Conservation (phyloP, 2,329 filamentous ascomycete genomes). For the Diaporthe vexans region DNA sequence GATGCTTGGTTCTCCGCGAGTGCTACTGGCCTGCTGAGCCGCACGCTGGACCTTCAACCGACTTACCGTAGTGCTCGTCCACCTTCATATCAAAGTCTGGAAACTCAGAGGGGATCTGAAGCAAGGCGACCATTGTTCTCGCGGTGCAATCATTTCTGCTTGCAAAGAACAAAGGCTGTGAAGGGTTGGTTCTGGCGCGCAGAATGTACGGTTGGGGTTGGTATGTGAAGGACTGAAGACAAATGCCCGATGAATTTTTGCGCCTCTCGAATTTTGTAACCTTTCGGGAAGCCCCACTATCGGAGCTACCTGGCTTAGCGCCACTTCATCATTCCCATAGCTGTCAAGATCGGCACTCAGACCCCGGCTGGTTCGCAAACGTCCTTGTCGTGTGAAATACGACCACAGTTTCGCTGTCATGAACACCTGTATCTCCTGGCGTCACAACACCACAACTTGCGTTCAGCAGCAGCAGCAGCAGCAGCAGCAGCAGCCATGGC, state of each 20-base stretch:
- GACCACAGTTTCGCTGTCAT: neutral
- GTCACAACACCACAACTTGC: constrained; percentile 7
- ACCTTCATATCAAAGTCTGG: constrained; percentile 13
- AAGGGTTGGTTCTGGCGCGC: neutral
- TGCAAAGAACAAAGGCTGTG: too few relatives aligned
- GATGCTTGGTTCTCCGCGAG: neutral
- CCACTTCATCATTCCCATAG: neutral
- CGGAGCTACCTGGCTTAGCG: constrained; percentile 22
- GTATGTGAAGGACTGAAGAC: constrained; percentile 1
- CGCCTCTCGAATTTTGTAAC: constrained; percentile 28
- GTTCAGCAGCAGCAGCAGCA: constrained; percentile 34
- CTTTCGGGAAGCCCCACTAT: constrained; percentile 27
- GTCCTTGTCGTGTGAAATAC: neutral
- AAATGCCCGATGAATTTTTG: neutral
- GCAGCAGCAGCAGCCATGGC: constrained; percentile 51
- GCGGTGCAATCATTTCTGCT: neutral
- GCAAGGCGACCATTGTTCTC: neutral
- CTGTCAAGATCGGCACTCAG: constrained; percentile 25
- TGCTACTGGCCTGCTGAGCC: neutral
- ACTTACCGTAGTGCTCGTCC: constrained; percentile 11
- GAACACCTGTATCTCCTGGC: constrained; percentile 20
- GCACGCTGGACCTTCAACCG: neutral
- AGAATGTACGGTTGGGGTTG: neutral
- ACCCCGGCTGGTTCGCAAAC: neutral
- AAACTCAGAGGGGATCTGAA: neutral